Base-by-base conservation (phyloP, 805 yeast species). In the Priceomyces haplophilus region DNA sequence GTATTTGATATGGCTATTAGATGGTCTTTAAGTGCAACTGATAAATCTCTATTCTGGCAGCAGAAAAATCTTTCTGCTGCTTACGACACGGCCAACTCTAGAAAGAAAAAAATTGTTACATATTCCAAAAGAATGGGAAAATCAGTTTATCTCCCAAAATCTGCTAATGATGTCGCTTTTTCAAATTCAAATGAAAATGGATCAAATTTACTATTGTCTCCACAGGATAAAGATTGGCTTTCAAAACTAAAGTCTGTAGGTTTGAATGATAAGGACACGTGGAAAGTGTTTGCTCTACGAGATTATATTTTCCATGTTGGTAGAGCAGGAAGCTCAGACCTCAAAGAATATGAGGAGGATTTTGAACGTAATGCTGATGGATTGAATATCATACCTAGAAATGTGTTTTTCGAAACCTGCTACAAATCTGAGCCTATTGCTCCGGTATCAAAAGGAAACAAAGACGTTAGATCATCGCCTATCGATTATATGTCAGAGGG, bases 21-120 rank as follows among this genome's bases (percentile, higher is more conserved):
- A 1, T 91, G 98, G 97, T 83, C 87, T 1, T 49, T 77, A 17
- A 76, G 78, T 44, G 77, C 84, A 1, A 74, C 69, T 1, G 73
- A 40, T 7, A 79, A 80, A 33, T 79, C 95, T 0, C 62, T 83
- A n/a, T 90, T 91, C 54, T 90, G 97, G 97, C 78, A 82, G 47
- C 77, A 71, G 47, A 48, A 54, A 29, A 49, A 48, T 24, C 49
- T 55, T 8, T 50, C 63, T 5, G 41, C 52, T 2, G n/a, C 31
- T 7, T 47, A 41, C 31, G 50, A 47, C 16, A 30, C 47, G 12
- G 46, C 48, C 35, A 50, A 57, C 13, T 48, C 54, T 24, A 21
- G 46, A 20, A 43, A 40, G 12, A 50, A 44, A 25, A 56, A 51
- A 34, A 44, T 60, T 2, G 53, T 66, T 2, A 46, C 65, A 0